Conservation (phyloP, 2,329 filamentous ascomycete species). For the Fusarium avenaceum region DNA sequence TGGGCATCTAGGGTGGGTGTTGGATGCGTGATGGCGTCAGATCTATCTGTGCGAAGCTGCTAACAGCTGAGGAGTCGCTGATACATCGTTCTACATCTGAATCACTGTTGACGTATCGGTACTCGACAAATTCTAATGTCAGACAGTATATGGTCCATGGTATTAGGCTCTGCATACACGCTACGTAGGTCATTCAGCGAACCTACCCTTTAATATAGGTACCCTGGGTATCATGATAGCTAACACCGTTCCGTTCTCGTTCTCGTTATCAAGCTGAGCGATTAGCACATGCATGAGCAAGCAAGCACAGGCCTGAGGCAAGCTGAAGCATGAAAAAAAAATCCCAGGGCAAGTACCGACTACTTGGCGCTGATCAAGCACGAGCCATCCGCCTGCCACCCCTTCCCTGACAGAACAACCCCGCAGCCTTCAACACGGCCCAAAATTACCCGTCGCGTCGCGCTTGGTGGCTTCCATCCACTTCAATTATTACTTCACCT, state of each 20-base stretch:
- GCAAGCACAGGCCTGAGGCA: not conserved
- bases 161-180: not conserved
- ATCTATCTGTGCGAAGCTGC: slow-evolving; percentile 37
- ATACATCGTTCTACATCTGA: slow-evolving; percentile 25
- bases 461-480: slow-evolving; percentile 34
- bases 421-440: slow-evolving; percentile 36
- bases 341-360: slow-evolving; percentile 23
- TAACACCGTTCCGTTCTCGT: not conserved
- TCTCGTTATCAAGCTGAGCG: not conserved
- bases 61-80: slow-evolving; percentile 35
- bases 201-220: not conserved
- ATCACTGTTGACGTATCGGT: not conserved
- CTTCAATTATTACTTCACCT: slow-evolving; percentile 9
- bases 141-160: not conserved
- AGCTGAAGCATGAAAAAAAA: slow-evolving; percentile 10
- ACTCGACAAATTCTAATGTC: not conserved
- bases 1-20: slow-evolving; percentile 33
- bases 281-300: slow-evolving; percentile 1
- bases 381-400: slow-evolving; percentile 31
- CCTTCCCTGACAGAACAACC: slow-evolving; percentile 17
- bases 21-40: slow-evolving; percentile 49
- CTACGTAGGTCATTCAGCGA: not conserved
- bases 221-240: not conserved
- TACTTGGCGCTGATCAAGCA: slow-evolving; percentile 36
- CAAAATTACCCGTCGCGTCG: slow-evolving; percentile 45